These are phyloP conservation scores for Kokia cookei DNA, from an alignment of 441 rosid genomes.

Conservation along the genomic window DNA sequence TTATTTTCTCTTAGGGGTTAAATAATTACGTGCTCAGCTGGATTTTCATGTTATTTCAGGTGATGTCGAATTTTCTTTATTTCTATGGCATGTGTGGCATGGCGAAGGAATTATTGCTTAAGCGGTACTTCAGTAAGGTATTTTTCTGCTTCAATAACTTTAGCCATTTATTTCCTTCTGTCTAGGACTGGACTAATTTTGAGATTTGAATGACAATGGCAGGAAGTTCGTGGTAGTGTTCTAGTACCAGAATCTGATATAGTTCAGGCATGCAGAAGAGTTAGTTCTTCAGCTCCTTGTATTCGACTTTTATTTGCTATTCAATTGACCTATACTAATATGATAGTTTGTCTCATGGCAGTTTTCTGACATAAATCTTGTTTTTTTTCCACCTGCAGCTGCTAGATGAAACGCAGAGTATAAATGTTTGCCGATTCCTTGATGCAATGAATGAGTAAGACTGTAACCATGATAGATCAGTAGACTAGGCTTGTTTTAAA, in stretches of 20 bases:
- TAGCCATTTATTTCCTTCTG: background rate
- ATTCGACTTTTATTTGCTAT: background rate
- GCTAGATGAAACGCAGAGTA: conserved; percentile 76
- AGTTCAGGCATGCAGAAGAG: conserved; percentile 83
- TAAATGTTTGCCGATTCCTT: conserved; percentile 69
- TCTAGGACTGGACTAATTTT: conserved; percentile 6
- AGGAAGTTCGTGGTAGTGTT: conserved; percentile 83
- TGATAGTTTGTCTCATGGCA: background rate
- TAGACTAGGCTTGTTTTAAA: background rate
- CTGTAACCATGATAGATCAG: conserved; percentile 1
- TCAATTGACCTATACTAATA: background rate
- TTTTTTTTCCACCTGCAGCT: conserved; percentile 35
- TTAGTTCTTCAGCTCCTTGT: conserved; percentile 24
- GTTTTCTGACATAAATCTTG: background rate
- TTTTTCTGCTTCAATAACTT: conserved; percentile 3
- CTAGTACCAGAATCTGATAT: conserved; percentile 81
- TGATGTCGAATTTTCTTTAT: conserved; percentile 75
- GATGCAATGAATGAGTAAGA: conserved; percentile 82
- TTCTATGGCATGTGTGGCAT: conserved; percentile 91
- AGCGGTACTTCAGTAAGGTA: conserved; percentile 97
- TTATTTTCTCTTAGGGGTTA: conserved; percentile 1
- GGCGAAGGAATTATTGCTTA: conserved; percentile 77
- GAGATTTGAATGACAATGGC: conserved; percentile 19
- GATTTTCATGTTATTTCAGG: conserved; percentile 35
- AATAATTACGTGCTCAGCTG: conserved; percentile 7